Conservation (phyloP, 176 grass and related monocot genomes). For the Triticum monococcum region DNA sequence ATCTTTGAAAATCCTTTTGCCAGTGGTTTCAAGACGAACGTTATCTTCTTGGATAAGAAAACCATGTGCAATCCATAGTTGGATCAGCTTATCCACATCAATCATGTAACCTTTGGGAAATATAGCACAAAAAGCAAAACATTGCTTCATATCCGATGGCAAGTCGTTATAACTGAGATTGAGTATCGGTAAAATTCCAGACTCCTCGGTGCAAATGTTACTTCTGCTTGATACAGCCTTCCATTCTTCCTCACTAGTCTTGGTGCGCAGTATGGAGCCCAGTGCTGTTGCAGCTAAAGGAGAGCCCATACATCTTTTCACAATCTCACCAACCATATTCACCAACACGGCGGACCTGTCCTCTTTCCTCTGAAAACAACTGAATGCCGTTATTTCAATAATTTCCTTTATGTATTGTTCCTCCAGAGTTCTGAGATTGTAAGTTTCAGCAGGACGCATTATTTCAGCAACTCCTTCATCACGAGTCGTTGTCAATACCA, state of each 20-base stretch:
- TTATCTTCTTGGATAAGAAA: not conserved
- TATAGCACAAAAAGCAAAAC: not conserved
- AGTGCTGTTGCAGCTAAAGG: conserved; percentile 10
- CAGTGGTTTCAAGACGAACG: not conserved
- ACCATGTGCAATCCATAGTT: not conserved
- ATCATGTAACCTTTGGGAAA: not conserved
- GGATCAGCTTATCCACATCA: not conserved
- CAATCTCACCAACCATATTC: not conserved
- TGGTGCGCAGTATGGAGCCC: conserved; percentile 1
- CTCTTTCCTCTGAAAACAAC: not conserved
- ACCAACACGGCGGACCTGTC: not conserved
- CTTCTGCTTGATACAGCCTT: not conserved
- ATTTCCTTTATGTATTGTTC: not conserved
- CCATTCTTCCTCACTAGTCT: conserved; percentile 16
- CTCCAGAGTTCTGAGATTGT: not conserved
- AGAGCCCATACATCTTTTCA: not conserved
- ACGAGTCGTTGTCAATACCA: not conserved
- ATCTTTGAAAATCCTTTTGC: not conserved
- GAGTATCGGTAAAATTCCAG: not conserved
- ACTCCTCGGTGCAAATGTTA: not conserved
- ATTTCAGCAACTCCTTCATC: not conserved
- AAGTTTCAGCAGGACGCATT: not conserved
- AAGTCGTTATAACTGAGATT: conserved; percentile 7
- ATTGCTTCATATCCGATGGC: not conserved
- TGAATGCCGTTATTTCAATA: not conserved